phyloP scores from a whole-genome alignment of 2,329 filamentous ascomycete genomes.

The Polychaeton citri region DNA sequence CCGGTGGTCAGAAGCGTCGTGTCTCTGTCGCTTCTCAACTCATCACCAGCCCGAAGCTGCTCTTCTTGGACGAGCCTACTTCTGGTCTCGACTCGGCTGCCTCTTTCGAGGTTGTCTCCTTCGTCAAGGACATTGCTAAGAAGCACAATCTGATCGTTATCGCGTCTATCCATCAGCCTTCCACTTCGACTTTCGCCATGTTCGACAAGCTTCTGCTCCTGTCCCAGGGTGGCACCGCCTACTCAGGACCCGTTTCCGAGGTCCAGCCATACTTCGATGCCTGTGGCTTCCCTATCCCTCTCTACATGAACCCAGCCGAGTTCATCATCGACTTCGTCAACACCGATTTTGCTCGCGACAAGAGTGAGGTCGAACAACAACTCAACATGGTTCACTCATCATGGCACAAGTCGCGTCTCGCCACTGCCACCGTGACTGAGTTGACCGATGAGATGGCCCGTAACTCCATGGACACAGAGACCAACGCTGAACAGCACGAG shows the following conservation, averaged over 20 bases:
- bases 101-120: constrained; percentile 63
- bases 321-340: constrained; percentile 68
- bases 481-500: constrained; percentile 16
- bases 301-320: constrained; percentile 67
- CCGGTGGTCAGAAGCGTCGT: constrained; percentile 71
- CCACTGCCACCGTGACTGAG: constrained; percentile 20
- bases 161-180: constrained; percentile 76
- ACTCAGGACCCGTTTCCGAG: constrained; percentile 51
- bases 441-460: constrained; percentile 23
- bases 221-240: constrained; percentile 56
- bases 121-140: constrained; percentile 52
- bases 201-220: constrained; percentile 71
- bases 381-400: constrained; percentile 41
- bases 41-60: constrained; percentile 64
- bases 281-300: constrained; percentile 49
- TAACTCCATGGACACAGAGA: constrained; percentile 18
- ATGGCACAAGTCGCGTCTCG: constrained; percentile 40
- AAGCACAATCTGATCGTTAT: constrained; percentile 63
- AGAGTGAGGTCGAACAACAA: constrained; percentile 32
- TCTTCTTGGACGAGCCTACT: constrained; percentile 77
- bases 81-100: constrained; percentile 70
- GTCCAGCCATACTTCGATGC: constrained; percentile 51
- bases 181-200: constrained; percentile 61
- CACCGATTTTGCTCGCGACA: constrained; percentile 53
- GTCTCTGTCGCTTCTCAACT: constrained; percentile 69